These are phyloP conservation scores for Letharia lupina DNA, from an alignment of 495 filamentous ascomycete genomes.

Conservation along the genomic window DNA sequence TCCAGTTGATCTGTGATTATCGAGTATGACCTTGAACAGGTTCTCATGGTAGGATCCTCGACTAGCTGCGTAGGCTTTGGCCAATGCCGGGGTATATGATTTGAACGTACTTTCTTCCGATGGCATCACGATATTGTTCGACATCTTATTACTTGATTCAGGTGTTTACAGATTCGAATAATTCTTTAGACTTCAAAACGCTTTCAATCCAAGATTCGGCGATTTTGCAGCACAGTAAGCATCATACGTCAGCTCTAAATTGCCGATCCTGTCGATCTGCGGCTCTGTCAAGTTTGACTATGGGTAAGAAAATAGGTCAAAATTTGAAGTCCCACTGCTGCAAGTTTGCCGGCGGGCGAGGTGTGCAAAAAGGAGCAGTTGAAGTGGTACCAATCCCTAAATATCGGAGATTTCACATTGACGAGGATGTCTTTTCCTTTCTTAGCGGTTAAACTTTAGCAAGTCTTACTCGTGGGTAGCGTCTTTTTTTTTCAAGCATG, in stretches of 20 bases:
- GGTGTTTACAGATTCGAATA: no score
- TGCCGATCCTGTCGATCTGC: background rate
- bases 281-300: background rate
- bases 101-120: conserved; percentile 37
- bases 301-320: background rate
- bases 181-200: no score
- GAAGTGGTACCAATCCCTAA: background rate
- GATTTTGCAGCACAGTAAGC: no score
- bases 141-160: background rate
- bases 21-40: conserved; percentile 41
- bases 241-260: background rate
- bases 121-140: conserved; percentile 26
- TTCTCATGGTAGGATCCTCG: conserved; percentile 37
- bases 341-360: background rate
- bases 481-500: no score
- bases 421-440: no score
- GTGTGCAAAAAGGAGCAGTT: background rate
- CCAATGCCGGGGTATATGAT: conserved; percentile 37
- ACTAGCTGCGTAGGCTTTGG: conserved; percentile 35
- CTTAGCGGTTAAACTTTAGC: no score
- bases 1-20: conserved; percentile 41
- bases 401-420: no score
- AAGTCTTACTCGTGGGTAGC: no score
- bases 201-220: no score
- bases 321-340: background rate